phyloP scores from a whole-genome alignment of 108 stramenopile species.

The Skeletonema potamos region DNA sequence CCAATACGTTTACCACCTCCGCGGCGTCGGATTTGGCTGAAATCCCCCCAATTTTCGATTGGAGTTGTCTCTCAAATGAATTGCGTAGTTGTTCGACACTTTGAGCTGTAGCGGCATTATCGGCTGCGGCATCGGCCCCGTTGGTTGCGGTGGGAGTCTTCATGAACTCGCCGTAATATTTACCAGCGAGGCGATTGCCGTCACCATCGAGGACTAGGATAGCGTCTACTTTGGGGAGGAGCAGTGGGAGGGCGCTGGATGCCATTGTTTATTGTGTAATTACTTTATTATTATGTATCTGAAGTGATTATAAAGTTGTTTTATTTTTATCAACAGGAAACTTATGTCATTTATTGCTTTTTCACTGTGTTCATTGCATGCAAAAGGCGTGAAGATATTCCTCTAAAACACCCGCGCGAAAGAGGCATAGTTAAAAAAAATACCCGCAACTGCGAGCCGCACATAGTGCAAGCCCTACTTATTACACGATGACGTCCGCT shows the following conservation, averaged over 20 bases:
- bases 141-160: slow-evolving; percentile 21
- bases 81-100: slow-evolving; percentile 58
- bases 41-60: slow-evolving; percentile 76
- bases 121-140: slow-evolving; percentile 27
- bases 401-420: not conserved
- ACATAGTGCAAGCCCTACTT: not conserved
- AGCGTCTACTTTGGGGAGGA: slow-evolving; percentile 85
- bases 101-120: slow-evolving; percentile 27
- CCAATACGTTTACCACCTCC: slow-evolving; percentile 77
- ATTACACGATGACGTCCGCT: not conserved
- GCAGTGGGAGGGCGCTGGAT: slow-evolving; percentile 55
- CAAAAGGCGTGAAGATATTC: not conserved
- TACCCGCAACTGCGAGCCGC: too few relatives aligned
- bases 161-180: slow-evolving; percentile 85
- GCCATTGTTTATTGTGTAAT: not conserved
- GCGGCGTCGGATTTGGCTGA: slow-evolving; percentile 82
- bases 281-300: too few relatives aligned
- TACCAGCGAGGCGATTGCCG: slow-evolving; percentile 84
- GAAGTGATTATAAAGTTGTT: too few relatives aligned
- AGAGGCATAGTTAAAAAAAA: not conserved
- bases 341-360: not conserved
- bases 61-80: slow-evolving; percentile 72
- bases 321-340: not conserved
- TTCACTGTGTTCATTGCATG: not conserved
- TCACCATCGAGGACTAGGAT: slow-evolving; percentile 85